A percentile compares a stretch with the other conserved stretches of the same genome.
Evolutionary conservation across 768 basidiomycete species (phyloP).

Genomic region (Lactarius sanguifluus): DNA sequence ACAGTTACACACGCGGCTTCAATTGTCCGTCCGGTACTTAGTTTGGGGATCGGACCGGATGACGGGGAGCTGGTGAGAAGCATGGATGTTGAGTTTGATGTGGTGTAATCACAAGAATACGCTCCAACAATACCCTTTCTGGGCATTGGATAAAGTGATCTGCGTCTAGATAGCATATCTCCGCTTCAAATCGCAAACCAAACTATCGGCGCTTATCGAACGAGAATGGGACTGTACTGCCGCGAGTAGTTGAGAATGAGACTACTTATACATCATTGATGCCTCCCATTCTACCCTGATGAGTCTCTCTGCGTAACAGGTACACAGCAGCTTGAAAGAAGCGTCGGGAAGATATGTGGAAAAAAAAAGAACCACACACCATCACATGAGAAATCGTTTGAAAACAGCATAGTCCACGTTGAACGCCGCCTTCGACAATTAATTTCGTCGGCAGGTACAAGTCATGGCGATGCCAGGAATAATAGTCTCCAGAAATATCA

Average conservation of each 20-base stretch:
- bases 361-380: background rate
- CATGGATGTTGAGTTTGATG: constrained; percentile 5
- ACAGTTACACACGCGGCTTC: background rate
- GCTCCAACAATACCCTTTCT: constrained; percentile 1
- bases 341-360: background rate
- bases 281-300: background rate
- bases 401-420: background rate
- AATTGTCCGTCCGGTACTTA: background rate
- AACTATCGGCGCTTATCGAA: background rate
- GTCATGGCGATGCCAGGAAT: background rate
- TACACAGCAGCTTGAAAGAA: background rate
- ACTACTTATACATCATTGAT: background rate
- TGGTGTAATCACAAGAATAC: background rate
- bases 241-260: no score
- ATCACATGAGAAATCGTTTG: background rate
- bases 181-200: background rate
- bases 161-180: background rate
- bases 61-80: constrained; percentile 3
- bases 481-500: no score
- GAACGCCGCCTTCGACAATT: no score
- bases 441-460: no score
- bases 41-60: background rate
- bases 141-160: background rate
- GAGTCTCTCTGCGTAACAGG: background rate
- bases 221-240: background rate